Evolutionary conservation across 352 stramenopile species (phyloP).

Genomic region (Phytophthora hibernalis): DNA sequence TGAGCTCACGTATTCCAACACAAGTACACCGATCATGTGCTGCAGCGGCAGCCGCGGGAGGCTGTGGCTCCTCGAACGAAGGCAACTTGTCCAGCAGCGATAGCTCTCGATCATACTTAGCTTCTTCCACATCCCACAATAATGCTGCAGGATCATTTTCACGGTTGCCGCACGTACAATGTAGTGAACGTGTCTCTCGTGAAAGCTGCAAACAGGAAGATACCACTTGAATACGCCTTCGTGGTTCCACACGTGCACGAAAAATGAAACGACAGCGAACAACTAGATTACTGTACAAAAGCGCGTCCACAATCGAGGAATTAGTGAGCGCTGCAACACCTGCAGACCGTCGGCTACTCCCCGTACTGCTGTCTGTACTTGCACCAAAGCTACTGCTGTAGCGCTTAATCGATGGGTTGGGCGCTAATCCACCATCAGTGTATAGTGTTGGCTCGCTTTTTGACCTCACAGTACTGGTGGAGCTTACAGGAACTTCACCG

Average conservation of each 20-base stretch:
- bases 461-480: slow-evolving; percentile 30
- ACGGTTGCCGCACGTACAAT: slow-evolving; percentile 71
- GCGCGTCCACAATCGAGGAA: slow-evolving; percentile 76
- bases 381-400: slow-evolving; percentile 33
- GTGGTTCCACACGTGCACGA: slow-evolving; percentile 75
- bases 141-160: slow-evolving; percentile 77
- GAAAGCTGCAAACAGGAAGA: slow-evolving; percentile 79
- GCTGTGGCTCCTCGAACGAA: slow-evolving; percentile 65
- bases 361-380: slow-evolving; percentile 19
- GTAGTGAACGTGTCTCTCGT: slow-evolving; percentile 67
- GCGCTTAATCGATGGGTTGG: slow-evolving; percentile 28
- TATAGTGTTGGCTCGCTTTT: slow-evolving; percentile 33
- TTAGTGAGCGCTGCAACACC: slow-evolving; percentile 42
- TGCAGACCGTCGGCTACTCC: slow-evolving; percentile 14
- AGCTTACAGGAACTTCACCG: slow-evolving; percentile 15
- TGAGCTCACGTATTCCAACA: slow-evolving; percentile 76
- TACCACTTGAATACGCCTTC: slow-evolving; percentile 70
- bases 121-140: slow-evolving; percentile 78
- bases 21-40: slow-evolving; percentile 61
- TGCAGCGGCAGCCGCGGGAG: slow-evolving; percentile 29
- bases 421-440: slow-evolving; percentile 11
- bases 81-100: slow-evolving; percentile 65
- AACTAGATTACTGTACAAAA: slow-evolving; percentile 84
- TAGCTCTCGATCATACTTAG: slow-evolving; percentile 75
- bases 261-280: slow-evolving; percentile 85